Evolutionary conservation across 2,329 filamentous ascomycete species (phyloP), one percentile per base, ranked within the genome.

Genomic region (Colletotrichum navitas): DNA sequence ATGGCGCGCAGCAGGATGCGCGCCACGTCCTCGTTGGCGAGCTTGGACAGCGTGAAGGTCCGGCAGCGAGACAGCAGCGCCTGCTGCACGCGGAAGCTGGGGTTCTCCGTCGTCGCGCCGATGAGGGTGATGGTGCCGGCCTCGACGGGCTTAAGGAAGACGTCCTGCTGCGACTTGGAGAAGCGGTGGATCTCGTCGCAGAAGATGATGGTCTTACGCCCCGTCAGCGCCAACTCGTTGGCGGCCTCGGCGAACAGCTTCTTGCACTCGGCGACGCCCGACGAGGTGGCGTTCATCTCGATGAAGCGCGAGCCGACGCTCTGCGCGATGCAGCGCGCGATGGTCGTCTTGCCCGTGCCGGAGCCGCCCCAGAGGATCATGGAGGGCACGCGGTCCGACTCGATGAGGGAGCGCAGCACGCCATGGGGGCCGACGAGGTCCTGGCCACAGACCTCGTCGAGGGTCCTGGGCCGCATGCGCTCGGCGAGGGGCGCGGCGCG

Each of bases 101-200:
- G 96, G 75, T 99, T 99, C 81, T 99, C 96, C 0, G 96, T 99
- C 4, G 96, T 99, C 8, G 96, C 96, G 14, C 95, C 96, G 72
- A 98, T 96, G 39, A 99, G 85, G 0, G 94, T 98, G 74, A 99
- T 92, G 36, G 93, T 93, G 7, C 96, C 96, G 1, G 91, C 91
- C 82, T 99, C 96, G 29, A 98, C 95, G 0, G 95, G 95, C 21
- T 92, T 94, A 1, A 99, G 85, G 76, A 98, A 98, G 1, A 98
- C 93, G 81, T 98, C 96, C 79, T 99, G 96, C 80, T 98, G 96
- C 0, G 91, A 88, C 82, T 97, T 98, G 76, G 89, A 93, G 85
- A 97, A 97, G 36, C 95, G 87, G 81, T 97, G 94, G 59, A 98
- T 96, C 84, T 98, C 96, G 83, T 99, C 96, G 83, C 95, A 98